Base-by-base conservation (phyloP, 768 basidiomycete species). In the Xanthoconium stramineum region DNA sequence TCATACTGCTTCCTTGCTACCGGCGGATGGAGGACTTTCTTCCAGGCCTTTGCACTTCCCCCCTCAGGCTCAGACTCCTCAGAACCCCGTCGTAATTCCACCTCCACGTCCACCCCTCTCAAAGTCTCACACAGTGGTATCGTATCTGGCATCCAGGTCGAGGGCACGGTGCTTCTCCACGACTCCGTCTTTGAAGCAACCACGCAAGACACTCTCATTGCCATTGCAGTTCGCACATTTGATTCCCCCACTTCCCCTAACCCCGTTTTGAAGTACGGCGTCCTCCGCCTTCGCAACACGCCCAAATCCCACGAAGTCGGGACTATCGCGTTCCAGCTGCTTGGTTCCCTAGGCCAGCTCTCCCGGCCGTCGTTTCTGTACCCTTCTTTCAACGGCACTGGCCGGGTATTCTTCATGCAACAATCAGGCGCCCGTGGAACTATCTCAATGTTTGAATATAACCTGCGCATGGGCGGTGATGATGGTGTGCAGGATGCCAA, bases 31-130 rank as follows among this genome's bases (percentile, higher is more conserved):
- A 17, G 12, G 15, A 58, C 62, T 4, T 29, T 33, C 28, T 20
- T 65, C 24, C 43, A 56, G n/a, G 64, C 52, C 0, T 67, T 58
- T 11, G 3, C 44, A 9, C 45, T 65, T 28, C 59, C 65, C 6
- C 50, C n/a, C 14, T 24, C 24, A 24, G 24, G 4, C 2, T 24
- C 24, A 24, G 24, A 24, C 2, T 24, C 24, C 24, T 24, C 4
- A 24, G 24, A 24, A 24, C 45, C 39, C 33, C 29, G 43, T n/a
- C 13, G 17, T 14, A 19, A 37, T 7, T 14, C 5, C 13, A 24
- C 17, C 9, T n/a, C 35, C 29, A 14, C 33, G 20, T 12, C 17
- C 8, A 44, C 8, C 35, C 5, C 20, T 17, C 58, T 61, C 17
- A 45, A 17, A 3, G 33, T 30, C 12, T 64, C 64, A 4, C 61